phyloP scores from a whole-genome alignment of 805 yeast genomes.

The Yamadazyma olivae region DNA sequence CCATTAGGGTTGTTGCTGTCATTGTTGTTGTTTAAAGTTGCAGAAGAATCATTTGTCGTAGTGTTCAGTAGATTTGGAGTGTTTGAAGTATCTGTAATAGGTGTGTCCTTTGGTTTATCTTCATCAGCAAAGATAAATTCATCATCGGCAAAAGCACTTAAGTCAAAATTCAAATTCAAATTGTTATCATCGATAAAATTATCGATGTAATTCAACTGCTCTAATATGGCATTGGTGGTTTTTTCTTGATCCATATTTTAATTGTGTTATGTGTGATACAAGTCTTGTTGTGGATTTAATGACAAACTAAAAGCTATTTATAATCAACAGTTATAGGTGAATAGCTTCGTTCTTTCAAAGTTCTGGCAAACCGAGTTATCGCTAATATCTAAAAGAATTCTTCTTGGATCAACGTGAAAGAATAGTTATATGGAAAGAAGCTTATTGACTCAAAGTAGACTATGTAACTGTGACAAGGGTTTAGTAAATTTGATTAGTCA shows the following conservation, averaged over 20 bases:
- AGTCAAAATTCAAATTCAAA: conserved; percentile 45
- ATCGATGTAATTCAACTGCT: conserved; percentile 78
- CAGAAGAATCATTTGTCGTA: neutral
- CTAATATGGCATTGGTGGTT: conserved; percentile 46
- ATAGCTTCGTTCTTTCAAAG: no score
- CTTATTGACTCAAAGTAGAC: no score
- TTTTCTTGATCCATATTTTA: conserved; percentile 10
- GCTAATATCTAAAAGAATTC: no score
- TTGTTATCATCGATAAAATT: conserved; percentile 61
- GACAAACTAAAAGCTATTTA: no score
- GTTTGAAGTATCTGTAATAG: neutral
- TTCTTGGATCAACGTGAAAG: no score
- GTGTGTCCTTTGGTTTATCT: conserved; percentile 49
- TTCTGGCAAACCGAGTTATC: no score
- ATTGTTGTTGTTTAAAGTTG: neutral
- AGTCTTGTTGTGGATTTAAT: no score
- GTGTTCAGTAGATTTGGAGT: conserved; percentile 8
- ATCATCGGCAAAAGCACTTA: conserved; percentile 82
- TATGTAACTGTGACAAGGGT: no score
- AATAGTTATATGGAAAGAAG: no score
- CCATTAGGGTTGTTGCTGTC: neutral
- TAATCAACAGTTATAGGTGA: no score
- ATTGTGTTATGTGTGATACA: no score
- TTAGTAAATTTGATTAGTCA: no score
- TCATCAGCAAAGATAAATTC: conserved; percentile 80